Evolutionary conservation across 1,139 yeast genomes (phyloP).

Genomic region (Wickerhamomyces sp.): DNA sequence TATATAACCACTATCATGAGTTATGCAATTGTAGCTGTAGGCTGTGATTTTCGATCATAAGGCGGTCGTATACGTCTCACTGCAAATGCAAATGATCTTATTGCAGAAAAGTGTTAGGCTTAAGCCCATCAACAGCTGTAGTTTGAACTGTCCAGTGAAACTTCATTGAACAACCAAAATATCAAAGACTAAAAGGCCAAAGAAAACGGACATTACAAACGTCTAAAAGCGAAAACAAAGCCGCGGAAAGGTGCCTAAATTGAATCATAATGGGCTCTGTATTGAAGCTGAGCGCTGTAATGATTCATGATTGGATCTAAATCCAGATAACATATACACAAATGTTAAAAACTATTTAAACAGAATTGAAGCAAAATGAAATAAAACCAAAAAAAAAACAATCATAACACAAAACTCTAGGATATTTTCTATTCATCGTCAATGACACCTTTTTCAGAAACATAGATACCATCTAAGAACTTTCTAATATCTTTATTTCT

Average conservation of each 20-base stretch:
- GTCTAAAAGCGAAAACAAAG: background rate
- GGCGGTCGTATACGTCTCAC: no score
- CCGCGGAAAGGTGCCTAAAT: background rate
- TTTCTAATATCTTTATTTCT: slow-evolving; percentile 99
- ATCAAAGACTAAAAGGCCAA: background rate
- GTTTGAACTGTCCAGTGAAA: background rate
- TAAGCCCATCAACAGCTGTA: no score
- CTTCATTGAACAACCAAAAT: background rate
- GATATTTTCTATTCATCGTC: slow-evolving; percentile 30
- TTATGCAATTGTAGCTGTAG: no score
- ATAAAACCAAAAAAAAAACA: background rate
- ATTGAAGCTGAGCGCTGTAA: slow-evolving; percentile 13
- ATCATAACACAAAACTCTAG: no score
- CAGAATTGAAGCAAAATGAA: no score
- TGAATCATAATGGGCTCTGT: slow-evolving; percentile 16
- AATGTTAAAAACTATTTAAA: no score
- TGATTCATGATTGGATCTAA: slow-evolving; percentile 8
- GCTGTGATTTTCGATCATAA: no score
- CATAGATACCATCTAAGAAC: slow-evolving; percentile 99
- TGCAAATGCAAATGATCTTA: no score
- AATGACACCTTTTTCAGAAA: slow-evolving; percentile 91
- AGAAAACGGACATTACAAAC: background rate
- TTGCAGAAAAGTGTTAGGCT: no score
- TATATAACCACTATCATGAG: no score
- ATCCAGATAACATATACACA: slow-evolving; percentile 1